phyloP scores from a whole-genome alignment of 495 filamentous ascomycete species.

The Hypoxylon fuscum region DNA sequence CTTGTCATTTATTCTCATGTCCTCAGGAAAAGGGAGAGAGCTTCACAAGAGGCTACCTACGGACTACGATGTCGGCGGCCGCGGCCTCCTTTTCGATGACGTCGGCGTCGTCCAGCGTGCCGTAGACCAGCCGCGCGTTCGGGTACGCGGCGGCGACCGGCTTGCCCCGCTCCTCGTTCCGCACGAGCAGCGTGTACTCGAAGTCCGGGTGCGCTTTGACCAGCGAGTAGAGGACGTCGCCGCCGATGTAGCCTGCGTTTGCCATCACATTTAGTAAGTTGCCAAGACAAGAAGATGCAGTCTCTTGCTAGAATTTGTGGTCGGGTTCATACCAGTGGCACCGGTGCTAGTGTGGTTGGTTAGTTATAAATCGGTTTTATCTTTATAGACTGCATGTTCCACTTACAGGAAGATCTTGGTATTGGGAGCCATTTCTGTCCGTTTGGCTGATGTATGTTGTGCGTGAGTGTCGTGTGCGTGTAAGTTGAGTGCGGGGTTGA shows the following conservation, averaged over 20 bases:
- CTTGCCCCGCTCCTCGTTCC: conserved; percentile 71
- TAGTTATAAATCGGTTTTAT: conserved; percentile 6
- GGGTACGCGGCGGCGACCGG: conserved; percentile 67
- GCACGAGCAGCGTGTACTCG: conserved; percentile 71
- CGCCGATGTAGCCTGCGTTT: conserved; percentile 75
- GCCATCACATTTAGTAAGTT: conserved; percentile 3
- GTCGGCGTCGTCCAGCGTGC: conserved; percentile 63
- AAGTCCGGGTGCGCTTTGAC: conserved; percentile 71
- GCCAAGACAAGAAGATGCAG: neutral
- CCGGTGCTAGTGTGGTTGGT: conserved; percentile 44
- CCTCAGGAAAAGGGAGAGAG: no score
- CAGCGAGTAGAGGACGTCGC: conserved; percentile 71
- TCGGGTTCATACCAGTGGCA: conserved; percentile 46
- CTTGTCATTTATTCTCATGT: neutral
- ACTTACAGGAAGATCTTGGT: conserved; percentile 53
- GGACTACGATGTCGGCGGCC: conserved; percentile 72
- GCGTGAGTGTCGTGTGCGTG: neutral
- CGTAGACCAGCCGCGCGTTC: conserved; percentile 61
- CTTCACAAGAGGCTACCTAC: conserved; percentile 53
- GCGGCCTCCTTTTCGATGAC: conserved; percentile 66
- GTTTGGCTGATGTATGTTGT: neutral
- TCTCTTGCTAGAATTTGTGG: neutral
- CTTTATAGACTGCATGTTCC: neutral
- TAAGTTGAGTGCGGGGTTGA: neutral
- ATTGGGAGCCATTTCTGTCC: conserved; percentile 44